Evolutionary conservation across 2,329 filamentous ascomycete species (phyloP).

Genomic region (Daldinia sp.): DNA sequence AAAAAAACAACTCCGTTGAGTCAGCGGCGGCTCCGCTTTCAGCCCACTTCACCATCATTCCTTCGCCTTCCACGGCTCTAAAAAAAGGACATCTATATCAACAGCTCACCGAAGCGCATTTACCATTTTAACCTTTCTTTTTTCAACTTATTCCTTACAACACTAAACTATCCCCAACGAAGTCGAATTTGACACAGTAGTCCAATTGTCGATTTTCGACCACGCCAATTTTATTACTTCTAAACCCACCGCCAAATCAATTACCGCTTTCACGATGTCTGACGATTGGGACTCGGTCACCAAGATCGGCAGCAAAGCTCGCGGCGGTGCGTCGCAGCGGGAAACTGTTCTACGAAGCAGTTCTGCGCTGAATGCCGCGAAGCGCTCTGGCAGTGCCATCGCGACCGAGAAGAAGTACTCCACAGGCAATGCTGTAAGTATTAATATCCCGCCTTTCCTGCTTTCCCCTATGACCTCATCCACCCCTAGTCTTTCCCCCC

Average conservation of each 20-base stretch:
- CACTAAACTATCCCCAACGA: constrained; percentile 1
- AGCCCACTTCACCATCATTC: constrained; percentile 50
- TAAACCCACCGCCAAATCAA: not conserved
- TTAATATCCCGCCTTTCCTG: not conserved
- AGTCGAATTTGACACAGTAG: not conserved
- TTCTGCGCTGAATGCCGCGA: constrained; percentile 86
- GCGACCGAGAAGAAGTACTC: constrained; percentile 92
- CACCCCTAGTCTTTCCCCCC: not conserved
- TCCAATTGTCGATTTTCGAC: constrained; percentile 7
- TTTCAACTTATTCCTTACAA: not conserved
- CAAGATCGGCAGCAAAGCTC: constrained; percentile 92
- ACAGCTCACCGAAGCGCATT: constrained; percentile 24
- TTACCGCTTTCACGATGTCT: constrained; percentile 65
- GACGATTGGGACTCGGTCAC: constrained; percentile 89
- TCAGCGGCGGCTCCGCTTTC: constrained; percentile 50
- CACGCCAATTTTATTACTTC: constrained; percentile 1
- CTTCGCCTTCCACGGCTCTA: constrained; percentile 49
- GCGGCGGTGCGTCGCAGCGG: constrained; percentile 73
- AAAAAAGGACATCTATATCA: constrained; percentile 41
- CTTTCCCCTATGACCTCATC: constrained; percentile 14
- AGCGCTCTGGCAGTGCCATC: constrained; percentile 80
- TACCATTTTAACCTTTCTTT: constrained; percentile 12
- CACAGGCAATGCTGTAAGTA: constrained; percentile 81
- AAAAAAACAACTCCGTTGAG: constrained; percentile 47
- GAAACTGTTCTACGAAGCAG: constrained; percentile 93